Evolutionary conservation across 257 asterid species (phyloP), one percentile per base, ranked within the genome.

Genomic region (Lantana camara): DNA sequence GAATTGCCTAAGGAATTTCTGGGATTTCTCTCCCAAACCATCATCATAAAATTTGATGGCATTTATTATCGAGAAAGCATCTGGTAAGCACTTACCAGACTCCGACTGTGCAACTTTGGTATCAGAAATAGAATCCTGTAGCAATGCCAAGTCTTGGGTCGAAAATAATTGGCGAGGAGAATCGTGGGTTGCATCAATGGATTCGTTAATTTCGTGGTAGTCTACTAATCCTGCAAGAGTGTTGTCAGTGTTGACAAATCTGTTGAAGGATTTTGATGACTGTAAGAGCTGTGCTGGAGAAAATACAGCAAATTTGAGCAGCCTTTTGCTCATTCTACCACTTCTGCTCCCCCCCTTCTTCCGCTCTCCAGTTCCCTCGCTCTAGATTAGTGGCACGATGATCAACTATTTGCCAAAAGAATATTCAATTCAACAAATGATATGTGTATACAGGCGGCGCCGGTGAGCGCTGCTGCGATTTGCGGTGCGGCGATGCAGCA

Each of bases 11-110:
- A 93, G 88, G 55, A 79, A 79, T 73, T 77, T 90, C 82, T 80
- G 90, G 71, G 96, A 81, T 73, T 81, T 79, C 56, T 81, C 87
- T 9, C 95, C 91, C 53, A 90, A 73, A 52, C 81, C 89, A 64
- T 90, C 95, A 71, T 78, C 73, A 60, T 55, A 64, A 6, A 45
- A 72, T 75, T 42, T 68, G 30, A 88, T 63, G 32, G 72, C 82
- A 66, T 76, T 62, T 19, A 81, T 40, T 32, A 93, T 70, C 19
- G 79, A 75, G 48, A 78, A 64, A 53, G 83, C 91, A 51, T 78
- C 95, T 46, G 66, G 50, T 7, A 71, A 73, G 63, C 78, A 80
- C 78, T 81, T 73, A 76, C 82, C 78, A 11, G 71, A n/a, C 24
- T 57, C 85, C 52, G 46, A 63, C 15, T 46, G 74, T 4, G 71